These are phyloP conservation scores for Dothideomycetidae sp. DNA, from an alignment of 2,329 filamentous ascomycete species.

Conservation along the genomic window DNA sequence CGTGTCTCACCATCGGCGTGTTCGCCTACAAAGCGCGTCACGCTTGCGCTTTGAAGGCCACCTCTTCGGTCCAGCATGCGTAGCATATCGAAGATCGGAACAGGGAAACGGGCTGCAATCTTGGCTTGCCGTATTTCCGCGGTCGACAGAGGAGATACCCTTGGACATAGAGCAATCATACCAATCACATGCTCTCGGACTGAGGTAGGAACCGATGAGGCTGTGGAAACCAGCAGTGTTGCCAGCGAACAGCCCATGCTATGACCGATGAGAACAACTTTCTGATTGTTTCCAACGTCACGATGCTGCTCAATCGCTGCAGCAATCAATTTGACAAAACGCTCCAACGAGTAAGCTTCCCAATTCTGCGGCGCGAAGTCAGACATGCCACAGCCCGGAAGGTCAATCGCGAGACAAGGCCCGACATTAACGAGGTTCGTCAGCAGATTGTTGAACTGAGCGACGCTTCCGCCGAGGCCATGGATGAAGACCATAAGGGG, in stretches of 20 bases:
- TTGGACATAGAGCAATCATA: constrained; percentile 68
- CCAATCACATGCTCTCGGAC: constrained; percentile 56
- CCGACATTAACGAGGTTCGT: constrained; percentile 70
- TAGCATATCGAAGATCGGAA: constrained; percentile 59
- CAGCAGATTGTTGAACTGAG: constrained; percentile 73
- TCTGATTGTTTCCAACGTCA: constrained; percentile 48
- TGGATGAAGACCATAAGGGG: constrained; percentile 86
- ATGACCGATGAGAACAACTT: constrained; percentile 70
- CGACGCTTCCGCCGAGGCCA: constrained; percentile 79
- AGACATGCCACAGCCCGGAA: constrained; percentile 80
- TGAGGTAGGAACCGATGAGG: constrained; percentile 37
- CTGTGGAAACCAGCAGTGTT: constrained; percentile 51
- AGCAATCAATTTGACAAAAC: constrained; percentile 60
- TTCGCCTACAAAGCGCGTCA: constrained; percentile 59
- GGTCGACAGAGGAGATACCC: constrained; percentile 40
- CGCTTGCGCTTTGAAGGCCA: constrained; percentile 62
- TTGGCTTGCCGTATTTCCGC: constrained; percentile 33
- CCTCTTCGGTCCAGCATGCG: constrained; percentile 66
- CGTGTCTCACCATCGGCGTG: constrained; percentile 52
- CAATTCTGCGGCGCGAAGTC: constrained; percentile 55
- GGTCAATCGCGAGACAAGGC: constrained; percentile 73
- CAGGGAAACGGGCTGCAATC: constrained; percentile 53
- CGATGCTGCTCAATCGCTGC: constrained; percentile 60
- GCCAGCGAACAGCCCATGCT: constrained; percentile 78
- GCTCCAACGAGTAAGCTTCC: constrained; percentile 66